Conservation (phyloP, 163 green algal species). For the Scenedesmus sp. region DNA sequence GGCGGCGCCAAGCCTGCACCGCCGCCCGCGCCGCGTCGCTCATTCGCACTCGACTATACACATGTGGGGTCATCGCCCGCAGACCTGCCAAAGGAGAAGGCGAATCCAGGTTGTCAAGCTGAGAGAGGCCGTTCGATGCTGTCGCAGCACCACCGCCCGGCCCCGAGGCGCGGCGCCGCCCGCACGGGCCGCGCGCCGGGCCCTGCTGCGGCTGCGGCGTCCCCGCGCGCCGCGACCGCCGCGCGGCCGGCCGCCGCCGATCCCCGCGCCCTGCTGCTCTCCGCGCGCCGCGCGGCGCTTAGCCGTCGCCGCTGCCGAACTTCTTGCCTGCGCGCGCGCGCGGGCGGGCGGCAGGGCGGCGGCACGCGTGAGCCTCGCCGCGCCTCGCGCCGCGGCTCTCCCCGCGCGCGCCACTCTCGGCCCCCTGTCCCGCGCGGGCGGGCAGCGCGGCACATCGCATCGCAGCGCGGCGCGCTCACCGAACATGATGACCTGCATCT, state of each 20-base stretch:
- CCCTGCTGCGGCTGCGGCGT: background rate
- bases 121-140: background rate
- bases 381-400: background rate
- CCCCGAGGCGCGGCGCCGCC: background rate
- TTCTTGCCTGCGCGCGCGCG: no score
- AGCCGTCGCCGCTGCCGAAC: slow-evolving; percentile 48
- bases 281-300: background rate
- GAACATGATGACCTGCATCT: slow-evolving; percentile 63
- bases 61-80: background rate
- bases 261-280: background rate
- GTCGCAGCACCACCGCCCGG: background rate
- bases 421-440: no score
- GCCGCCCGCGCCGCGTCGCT: no score
- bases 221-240: no score
- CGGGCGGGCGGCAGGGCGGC: background rate
- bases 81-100: background rate
- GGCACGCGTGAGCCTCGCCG: background rate
- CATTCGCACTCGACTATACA: background rate
- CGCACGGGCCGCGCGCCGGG: background rate
- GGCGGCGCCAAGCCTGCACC: no score
- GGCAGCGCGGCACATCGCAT: slow-evolving; percentile 23
- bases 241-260: no score
- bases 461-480: slow-evolving; percentile 46
- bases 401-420: no score
- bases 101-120: slow-evolving; percentile 31